Evolutionary conservation across 257 asterid species (phyloP), one percentile per base, ranked within the genome.

Genomic region (Parsonsia alboflavescens): DNA sequence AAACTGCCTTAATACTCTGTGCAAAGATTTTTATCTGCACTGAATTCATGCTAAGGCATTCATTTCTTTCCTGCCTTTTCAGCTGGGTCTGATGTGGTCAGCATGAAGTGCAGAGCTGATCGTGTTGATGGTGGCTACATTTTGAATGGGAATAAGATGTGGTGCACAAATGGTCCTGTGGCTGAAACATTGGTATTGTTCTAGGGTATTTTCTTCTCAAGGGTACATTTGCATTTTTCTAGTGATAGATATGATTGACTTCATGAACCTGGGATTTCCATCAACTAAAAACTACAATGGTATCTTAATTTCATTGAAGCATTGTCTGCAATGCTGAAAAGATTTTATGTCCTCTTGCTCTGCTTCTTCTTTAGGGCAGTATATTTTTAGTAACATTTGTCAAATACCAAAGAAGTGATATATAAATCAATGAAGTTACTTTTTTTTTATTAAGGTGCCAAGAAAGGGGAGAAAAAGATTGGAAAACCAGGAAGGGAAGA

Each of bases 101-200:
- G 96, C 89, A 95, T 95, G 99, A 95, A 90, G 85, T 95, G 99
- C 89, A 89, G 78, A 85, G 99, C 99, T 80, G 98, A 90, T 64
- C 91, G 87, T 80, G 77, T 83, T 84, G 87, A 88, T 81, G 99
- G 96, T 69, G 99, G 99, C 71, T 95, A 88, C 79, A 74, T 92
- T 83, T 83, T 95, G 36, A 95, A 92, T 79, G 99, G 99, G 81
- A 95, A 92, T 82, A 95, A 95, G 84, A 95, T 95, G 99, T 95
- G 98, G 99, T 95, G 99, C 90, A 95, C 99, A 59, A 95, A 95
- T 83, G 99, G 99, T 72, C 96, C 98, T 45, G 73, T 73, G 75
- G 98, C 99, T 74, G 87, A 88, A 83, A 92, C 99, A 46, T 85
- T 95, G 92, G 99, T 95, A 89, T 69, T 36, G 44, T 36, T 76